Conservation (phyloP, 352 stramenopile genomes). For the Phytophthora ramorum region DNA sequence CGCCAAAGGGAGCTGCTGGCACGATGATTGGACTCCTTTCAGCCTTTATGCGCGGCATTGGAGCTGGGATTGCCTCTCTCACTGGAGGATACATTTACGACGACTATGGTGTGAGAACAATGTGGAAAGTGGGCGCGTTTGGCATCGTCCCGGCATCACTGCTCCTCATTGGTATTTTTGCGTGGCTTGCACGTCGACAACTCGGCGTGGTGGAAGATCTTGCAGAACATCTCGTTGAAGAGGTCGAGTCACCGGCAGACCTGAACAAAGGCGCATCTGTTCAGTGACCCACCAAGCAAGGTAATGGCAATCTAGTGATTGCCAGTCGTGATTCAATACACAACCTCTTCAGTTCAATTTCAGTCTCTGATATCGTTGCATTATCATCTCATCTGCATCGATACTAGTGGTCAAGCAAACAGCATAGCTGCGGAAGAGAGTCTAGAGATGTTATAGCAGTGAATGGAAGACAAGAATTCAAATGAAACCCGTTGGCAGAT, state of each 20-base stretch:
- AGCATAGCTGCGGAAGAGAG: no score
- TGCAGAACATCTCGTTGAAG: constrained; percentile 26
- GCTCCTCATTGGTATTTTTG: constrained; percentile 20
- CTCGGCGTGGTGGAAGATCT: not conserved
- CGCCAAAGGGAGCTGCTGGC: constrained; percentile 48
- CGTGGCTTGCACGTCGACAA: constrained; percentile 13
- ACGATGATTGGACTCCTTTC: constrained; percentile 68
- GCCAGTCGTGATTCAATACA: no score
- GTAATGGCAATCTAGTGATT: no score
- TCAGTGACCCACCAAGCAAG: constrained; percentile 1
- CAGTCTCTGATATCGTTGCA: no score
- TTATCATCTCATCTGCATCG: no score
- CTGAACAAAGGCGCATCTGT: constrained; percentile 6
- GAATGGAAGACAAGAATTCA: no score
- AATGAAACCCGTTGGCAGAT: no score
- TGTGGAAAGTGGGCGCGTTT: constrained; percentile 58
- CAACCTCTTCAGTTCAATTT: no score
- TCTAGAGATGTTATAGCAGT: no score
- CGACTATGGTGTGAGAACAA: constrained; percentile 42
- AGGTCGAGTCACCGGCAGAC: not conserved
- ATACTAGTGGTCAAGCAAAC: no score
- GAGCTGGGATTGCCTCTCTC: constrained; percentile 53
- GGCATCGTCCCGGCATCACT: constrained; percentile 34
- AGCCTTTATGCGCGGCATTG: constrained; percentile 58
- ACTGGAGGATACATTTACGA: constrained; percentile 65